These are phyloP conservation scores for Gossypium turneri DNA, from an alignment of 345 rosid genomes.

Conservation along the genomic window DNA sequence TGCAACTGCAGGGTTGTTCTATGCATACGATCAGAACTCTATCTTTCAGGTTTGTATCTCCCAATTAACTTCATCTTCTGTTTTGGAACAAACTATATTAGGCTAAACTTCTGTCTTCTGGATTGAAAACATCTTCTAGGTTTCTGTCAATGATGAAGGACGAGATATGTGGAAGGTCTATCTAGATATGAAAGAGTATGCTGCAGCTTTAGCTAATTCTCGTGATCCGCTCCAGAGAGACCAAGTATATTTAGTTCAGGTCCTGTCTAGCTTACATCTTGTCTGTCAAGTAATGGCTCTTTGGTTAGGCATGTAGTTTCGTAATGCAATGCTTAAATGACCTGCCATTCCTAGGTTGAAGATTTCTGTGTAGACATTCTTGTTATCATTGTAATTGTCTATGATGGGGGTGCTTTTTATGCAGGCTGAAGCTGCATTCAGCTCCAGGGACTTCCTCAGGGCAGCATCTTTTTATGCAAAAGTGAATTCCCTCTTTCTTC, in stretches of 20 bases:
- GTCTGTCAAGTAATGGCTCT: constrained; percentile 7
- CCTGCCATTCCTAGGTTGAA: background rate
- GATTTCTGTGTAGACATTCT: constrained; percentile 16
- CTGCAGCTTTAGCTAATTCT: constrained; percentile 89
- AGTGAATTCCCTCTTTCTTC: constrained; percentile 33
- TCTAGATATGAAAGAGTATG: constrained; percentile 88
- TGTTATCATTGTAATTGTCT: constrained; percentile 17
- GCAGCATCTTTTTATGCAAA: constrained; percentile 97
- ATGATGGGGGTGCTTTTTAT: constrained; percentile 31
- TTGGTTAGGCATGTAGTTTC: constrained; percentile 12
- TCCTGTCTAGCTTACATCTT: constrained; percentile 23
- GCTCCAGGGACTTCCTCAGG: constrained; percentile 76
- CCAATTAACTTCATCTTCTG: constrained; percentile 16
- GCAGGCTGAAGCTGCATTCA: constrained; percentile 95
- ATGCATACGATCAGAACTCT: constrained; percentile 95
- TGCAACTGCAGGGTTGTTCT: constrained; percentile 94
- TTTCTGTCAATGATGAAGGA: constrained; percentile 90
- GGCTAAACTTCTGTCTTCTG: constrained; percentile 9
- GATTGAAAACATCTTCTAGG: constrained; percentile 43
- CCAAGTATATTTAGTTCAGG: constrained; percentile 97
- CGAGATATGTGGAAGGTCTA: constrained; percentile 99
- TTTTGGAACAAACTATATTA: constrained; percentile 13
- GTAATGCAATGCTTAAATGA: background rate
- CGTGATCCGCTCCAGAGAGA: constrained; percentile 92
- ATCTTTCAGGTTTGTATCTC: constrained; percentile 69